phyloP scores from a whole-genome alignment of 1,139 yeast species.

The Saccharomyces hybrid region DNA sequence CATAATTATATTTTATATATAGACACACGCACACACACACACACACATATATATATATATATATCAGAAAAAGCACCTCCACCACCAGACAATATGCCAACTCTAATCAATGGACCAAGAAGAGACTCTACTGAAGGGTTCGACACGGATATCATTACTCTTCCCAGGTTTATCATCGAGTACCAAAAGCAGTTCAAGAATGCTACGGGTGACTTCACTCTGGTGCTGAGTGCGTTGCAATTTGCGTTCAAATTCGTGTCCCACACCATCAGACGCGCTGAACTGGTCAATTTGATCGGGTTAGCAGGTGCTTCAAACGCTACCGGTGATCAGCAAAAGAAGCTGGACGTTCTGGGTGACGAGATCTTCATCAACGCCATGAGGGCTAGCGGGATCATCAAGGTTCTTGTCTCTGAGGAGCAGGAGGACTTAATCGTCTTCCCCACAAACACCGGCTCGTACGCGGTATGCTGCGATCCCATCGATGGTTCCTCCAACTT shows the following conservation, averaged over 20 bases:
- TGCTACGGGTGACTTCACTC: conserved; percentile 89
- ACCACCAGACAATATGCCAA: not conserved
- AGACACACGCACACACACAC: no score
- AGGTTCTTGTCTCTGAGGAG: conserved; percentile 87
- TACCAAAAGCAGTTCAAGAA: conserved; percentile 66
- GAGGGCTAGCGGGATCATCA: conserved; percentile 89
- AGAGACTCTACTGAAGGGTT: conserved; percentile 23
- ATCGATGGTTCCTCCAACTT: conserved; percentile 95
- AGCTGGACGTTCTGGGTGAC: conserved; percentile 94
- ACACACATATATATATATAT: not conserved
- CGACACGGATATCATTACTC: conserved; percentile 85
- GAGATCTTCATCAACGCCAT: conserved; percentile 96
- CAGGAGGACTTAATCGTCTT: conserved; percentile 93
- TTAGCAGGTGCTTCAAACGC: conserved; percentile 76
- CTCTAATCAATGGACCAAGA: not conserved
- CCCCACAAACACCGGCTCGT: conserved; percentile 68
- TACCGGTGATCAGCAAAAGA: conserved; percentile 96
- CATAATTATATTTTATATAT: no score
- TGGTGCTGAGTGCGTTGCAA: conserved; percentile 80
- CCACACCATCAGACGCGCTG: conserved; percentile 93
- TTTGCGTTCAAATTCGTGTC: conserved; percentile 97
- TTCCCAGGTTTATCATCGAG: conserved; percentile 82
- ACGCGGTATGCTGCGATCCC: conserved; percentile 97
- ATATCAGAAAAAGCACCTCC: no score
- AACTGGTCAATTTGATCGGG: conserved; percentile 84